phyloP scores from a whole-genome alignment of 768 basidiomycete genomes.

The Mycena galopus region DNA sequence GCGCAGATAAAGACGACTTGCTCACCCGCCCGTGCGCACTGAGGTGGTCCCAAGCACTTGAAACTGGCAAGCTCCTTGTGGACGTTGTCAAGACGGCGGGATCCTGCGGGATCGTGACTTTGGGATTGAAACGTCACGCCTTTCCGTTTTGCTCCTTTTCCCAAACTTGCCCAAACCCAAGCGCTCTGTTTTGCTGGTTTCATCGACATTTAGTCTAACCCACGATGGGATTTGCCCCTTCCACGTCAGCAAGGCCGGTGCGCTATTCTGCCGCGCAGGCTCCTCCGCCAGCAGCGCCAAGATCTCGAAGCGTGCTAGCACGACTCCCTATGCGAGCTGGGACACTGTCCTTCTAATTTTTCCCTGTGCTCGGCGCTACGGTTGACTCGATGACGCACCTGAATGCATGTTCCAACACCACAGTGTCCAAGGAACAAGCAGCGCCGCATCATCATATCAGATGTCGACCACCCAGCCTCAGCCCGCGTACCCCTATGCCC shows the following conservation, averaged over 20 bases:
- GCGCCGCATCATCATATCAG: no score
- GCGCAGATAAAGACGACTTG: no score
- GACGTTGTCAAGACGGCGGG: no score
- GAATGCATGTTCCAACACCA: no score
- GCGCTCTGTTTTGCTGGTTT: background rate
- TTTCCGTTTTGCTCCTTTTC: background rate
- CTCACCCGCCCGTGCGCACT: no score
- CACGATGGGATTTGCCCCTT: constrained; percentile 25
- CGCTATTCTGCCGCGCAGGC: constrained; percentile 34
- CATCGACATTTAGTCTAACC: background rate
- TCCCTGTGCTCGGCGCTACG: constrained; percentile 61
- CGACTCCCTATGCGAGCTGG: constrained; percentile 48
- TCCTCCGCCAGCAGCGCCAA: constrained; percentile 47
- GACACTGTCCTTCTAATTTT: constrained; percentile 70
- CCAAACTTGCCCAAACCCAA: background rate
- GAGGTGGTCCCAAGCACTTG: no score
- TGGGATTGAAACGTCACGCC: background rate
- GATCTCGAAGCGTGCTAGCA: no score
- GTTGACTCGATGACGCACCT: constrained; percentile 64
- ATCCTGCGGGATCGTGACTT: background rate
- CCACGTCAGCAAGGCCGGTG: constrained; percentile 18
- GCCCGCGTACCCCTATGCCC: no score
- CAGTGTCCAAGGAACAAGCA: no score
- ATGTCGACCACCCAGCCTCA: no score
- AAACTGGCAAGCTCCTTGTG: no score